Percentiles rank a stretch among this genome's conserved stretches.
phyloP scores from a whole-genome alignment of 495 filamentous ascomycete genomes.

The Haplographium delicatum region DNA sequence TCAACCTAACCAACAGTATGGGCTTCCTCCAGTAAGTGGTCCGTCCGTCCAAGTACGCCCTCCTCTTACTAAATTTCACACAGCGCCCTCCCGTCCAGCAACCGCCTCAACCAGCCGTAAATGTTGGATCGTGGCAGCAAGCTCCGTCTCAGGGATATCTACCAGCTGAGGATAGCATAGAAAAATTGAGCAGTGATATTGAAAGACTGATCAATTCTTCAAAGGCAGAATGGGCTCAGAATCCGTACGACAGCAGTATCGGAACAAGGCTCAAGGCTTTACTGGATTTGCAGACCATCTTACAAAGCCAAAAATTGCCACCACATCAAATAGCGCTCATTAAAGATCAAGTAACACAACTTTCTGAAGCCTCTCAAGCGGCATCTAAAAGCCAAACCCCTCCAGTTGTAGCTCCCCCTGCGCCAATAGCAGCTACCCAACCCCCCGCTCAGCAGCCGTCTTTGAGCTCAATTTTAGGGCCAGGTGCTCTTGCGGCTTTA shows the following conservation, averaged over 20 bases:
- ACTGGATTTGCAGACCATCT: conserved; percentile 74
- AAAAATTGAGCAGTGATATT: conserved; percentile 75
- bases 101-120: conserved; percentile 10
- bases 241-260: conserved; percentile 64
- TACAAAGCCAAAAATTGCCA: conserved; percentile 72
- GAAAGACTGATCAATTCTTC: conserved; percentile 64
- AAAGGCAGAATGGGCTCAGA: conserved; percentile 65
- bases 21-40: conserved; percentile 18
- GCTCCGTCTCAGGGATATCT: conserved; percentile 13
- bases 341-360: conserved; percentile 69
- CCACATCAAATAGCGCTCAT: conserved; percentile 75
- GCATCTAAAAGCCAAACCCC: conserved; percentile 14
- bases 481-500: conserved; percentile 46
- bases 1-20: conserved; percentile 11
- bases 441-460: conserved; percentile 32
- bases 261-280: conserved; percentile 79
- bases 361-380: conserved; percentile 37
- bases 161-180: conserved; percentile 47
- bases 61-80: background rate
- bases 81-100: conserved; percentile 19
- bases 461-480: conserved; percentile 46
- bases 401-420: conserved; percentile 23
- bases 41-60: background rate
- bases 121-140: conserved; percentile 18
- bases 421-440: conserved; percentile 20